phyloP scores from a whole-genome alignment of 768 basidiomycete species.

The Antrodiella citrinella region DNA sequence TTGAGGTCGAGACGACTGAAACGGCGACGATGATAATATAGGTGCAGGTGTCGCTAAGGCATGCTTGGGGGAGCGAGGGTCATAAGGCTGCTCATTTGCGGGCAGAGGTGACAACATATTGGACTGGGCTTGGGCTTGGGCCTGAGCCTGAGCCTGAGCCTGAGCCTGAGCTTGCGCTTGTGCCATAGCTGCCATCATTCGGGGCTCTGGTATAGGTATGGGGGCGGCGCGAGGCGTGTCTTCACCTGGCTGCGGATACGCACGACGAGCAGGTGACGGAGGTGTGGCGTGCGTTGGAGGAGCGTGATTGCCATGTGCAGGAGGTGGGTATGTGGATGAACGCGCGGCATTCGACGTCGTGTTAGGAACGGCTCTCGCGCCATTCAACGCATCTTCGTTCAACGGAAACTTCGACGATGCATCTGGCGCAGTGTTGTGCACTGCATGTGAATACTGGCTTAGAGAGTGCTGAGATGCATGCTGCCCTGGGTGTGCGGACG shows the following conservation, averaged over 20 bases:
- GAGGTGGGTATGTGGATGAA: constrained; percentile 6
- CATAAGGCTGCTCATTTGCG: background rate
- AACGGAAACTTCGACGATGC: constrained; percentile 8
- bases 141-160: background rate
- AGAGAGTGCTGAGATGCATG: background rate
- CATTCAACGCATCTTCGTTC: constrained; percentile 11
- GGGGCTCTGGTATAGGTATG: background rate
- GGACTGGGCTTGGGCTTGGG: background rate
- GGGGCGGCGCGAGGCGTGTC: background rate
- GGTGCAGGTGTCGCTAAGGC: background rate
- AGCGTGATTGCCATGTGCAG: background rate
- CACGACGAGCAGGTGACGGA: background rate
- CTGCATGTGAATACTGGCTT: constrained; percentile 1
- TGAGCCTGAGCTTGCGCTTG: background rate
- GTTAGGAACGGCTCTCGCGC: background rate
- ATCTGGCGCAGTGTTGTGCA: no score
- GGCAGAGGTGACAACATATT: background rate
- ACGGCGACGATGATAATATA: background rate
- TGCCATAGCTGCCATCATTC: background rate
- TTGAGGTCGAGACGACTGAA: constrained; percentile 4
- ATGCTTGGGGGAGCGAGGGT: constrained; percentile 1
- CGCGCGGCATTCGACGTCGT: background rate
- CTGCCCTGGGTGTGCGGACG: background rate
- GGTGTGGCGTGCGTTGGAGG: background rate
- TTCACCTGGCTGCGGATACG: background rate